phyloP scores from a whole-genome alignment of 208 protist genomes.

The Acanthamoeba sp. region DNA sequence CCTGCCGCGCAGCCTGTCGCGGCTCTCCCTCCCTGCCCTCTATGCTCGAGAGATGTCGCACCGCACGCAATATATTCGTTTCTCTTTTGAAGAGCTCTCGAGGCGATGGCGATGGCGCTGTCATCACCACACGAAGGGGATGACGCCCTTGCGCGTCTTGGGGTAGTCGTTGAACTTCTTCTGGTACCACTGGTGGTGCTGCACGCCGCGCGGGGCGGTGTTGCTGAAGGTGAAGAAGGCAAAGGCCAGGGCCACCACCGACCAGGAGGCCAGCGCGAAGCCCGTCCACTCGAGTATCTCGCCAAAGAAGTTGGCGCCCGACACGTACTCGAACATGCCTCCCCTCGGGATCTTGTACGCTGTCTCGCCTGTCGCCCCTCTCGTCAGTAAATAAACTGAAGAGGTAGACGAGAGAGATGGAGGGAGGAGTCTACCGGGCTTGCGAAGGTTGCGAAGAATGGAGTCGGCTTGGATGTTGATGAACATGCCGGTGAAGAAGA shows the following conservation, averaged over 20 bases:
- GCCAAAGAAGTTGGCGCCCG: conserved; percentile 89
- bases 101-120: no score
- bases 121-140: conserved; percentile 83
- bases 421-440: conserved; percentile 46
- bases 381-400: neutral
- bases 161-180: conserved; percentile 87
- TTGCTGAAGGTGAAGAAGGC: conserved; percentile 79
- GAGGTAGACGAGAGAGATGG: no score
- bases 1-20: no score
- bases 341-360: conserved; percentile 89
- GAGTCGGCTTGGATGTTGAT: conserved; percentile 89
- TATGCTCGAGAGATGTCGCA: no score
- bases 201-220: conserved; percentile 82
- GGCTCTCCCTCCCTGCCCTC: neutral
- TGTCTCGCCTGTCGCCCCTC: conserved; percentile 84
- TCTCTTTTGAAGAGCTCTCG: no score
- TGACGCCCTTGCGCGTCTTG: conserved; percentile 80
- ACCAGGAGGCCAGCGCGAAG: conserved; percentile 83
- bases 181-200: conserved; percentile 87
- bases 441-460: conserved; percentile 83
- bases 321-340: conserved; percentile 90
- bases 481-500: conserved; percentile 83
- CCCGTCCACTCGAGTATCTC: conserved; percentile 89
- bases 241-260: conserved; percentile 78
- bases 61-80: no score